Base-by-base conservation (phyloP, 176 grass and related monocot genomes). In the Tillandsia leiboldiana region DNA sequence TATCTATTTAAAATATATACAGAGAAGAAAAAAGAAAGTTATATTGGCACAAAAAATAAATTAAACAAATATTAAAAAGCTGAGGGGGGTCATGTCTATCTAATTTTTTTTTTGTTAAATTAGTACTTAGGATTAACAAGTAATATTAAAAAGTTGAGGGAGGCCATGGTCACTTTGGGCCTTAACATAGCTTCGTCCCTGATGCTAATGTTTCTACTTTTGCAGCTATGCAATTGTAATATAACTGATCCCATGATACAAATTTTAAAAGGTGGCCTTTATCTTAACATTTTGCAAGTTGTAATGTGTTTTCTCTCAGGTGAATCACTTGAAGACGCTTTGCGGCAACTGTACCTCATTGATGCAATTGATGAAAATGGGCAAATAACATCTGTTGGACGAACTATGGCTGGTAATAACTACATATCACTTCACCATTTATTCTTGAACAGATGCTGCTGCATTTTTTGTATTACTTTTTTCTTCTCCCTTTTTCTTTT, bases 361-460 rank as follows among this genome's bases (percentile, higher is more conserved):
- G 88, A 96, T 73, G 92, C 88, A 87, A 96, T 96, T 70, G 92
- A 91, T 89, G 88, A 91, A 81, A 89, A 86, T 68, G 92, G 92
- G 62, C 54, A 75, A 17, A 96, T 89, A 89, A 96, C 92, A 64
- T 81, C 82, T 70, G 58, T 85, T 73, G 92, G 92, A 49, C 83
- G 81, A 64, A 76, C 72, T 68, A 96, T 96, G 88, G 81, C 92
- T 80, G 92, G 92, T 96, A 89, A 57, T 10, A 12, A 3, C 53
- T 59, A 22, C 20, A 18, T 15, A 17, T 59, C 14, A 59, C 2
- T 17, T 59, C 64, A 51, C 50, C 28, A 11, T 53, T 75, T 48
- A 72, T 29, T 23, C 12, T 67, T 53, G 47, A 72, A 59, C 68
- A 48, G 71, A 49, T 54, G 68, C 11, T 5, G 15, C 70, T 62